Conservation (phyloP, 352 stramenopile species). For the Phytophthora vignae region DNA sequence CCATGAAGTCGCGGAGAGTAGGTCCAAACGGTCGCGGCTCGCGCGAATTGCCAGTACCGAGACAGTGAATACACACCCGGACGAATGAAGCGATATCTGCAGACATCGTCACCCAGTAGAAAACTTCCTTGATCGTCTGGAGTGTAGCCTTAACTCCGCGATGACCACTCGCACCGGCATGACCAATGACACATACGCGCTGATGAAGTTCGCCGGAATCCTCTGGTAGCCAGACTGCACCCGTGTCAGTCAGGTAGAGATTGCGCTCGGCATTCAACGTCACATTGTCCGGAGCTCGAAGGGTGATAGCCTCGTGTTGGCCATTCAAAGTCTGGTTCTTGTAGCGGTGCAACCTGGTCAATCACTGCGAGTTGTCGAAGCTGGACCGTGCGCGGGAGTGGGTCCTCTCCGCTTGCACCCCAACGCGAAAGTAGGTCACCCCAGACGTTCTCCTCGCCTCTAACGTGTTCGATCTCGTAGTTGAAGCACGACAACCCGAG, state of each 20-base stretch:
- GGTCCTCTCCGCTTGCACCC: background rate
- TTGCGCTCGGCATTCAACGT: background rate
- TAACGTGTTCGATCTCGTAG: background rate
- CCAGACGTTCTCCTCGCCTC: background rate
- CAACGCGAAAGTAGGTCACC: background rate
- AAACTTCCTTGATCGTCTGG: slow-evolving; percentile 1
- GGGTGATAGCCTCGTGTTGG: background rate
- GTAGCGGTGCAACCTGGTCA: background rate
- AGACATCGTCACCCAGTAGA: background rate
- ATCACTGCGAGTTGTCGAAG: background rate
- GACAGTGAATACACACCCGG: background rate
- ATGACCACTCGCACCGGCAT: background rate
- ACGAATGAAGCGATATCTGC: background rate
- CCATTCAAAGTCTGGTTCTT: background rate
- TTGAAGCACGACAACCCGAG: background rate
- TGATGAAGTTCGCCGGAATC: background rate
- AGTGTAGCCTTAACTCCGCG: background rate
- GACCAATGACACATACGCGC: background rate
- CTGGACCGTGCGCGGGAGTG: background rate
- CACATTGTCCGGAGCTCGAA: background rate
- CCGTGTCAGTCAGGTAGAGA: background rate
- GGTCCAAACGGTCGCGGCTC: background rate
- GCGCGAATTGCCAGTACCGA: background rate
- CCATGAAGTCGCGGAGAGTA: too few relatives aligned
- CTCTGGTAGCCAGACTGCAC: background rate